Evolutionary conservation across 2,329 filamentous ascomycete genomes (phyloP).

Genomic region (Graphiopsis chlorocephala): DNA sequence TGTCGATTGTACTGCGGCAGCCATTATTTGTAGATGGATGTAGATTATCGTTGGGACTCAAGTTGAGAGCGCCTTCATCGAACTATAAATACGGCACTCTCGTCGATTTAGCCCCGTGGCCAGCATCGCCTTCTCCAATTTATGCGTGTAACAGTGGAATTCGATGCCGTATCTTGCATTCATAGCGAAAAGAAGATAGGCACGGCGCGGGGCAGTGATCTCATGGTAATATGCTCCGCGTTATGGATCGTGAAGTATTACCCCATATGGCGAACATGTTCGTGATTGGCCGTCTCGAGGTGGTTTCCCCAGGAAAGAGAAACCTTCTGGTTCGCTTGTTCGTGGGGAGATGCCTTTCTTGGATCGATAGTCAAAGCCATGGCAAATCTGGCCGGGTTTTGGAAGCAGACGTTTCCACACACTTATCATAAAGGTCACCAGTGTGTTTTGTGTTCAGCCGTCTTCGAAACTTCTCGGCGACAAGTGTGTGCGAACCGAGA

Average conservation of each 20-base stretch:
- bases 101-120: not conserved
- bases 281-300: not conserved
- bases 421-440: not conserved
- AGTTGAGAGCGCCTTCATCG: not conserved
- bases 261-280: not conserved
- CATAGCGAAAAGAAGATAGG: not conserved
- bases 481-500: not conserved
- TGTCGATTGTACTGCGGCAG: slow-evolving; percentile 20
- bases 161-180: not conserved
- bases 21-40: slow-evolving; percentile 15
- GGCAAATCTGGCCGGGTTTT: not conserved
- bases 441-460: not conserved
- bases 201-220: not conserved
- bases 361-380: not conserved
- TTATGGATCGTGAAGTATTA: not conserved
- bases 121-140: not conserved
- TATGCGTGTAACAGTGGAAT: not conserved
- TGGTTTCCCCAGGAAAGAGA: not conserved
- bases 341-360: not conserved
- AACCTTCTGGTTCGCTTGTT: not conserved
- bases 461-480: not conserved
- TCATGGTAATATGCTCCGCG: not conserved
- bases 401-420: not conserved
- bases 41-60: not conserved
- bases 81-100: not conserved